A percentile compares a stretch with the other conserved stretches of the same genome.
Conservation (phyloP, 2,329 filamentous ascomycete species). For the Polychaeton citri region DNA sequence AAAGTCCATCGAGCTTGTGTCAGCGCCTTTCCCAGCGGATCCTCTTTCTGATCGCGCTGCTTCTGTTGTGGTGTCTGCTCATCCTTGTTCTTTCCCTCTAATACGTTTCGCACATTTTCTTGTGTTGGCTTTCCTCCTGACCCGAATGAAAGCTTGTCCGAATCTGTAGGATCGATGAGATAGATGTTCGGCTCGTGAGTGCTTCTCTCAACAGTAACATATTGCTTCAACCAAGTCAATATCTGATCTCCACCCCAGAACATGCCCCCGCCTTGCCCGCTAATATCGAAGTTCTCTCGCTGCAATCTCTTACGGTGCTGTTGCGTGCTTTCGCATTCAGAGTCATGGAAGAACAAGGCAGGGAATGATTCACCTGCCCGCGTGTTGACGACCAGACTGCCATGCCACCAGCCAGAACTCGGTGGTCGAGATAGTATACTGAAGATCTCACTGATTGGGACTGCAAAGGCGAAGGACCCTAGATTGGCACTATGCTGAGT, state of each 20-base stretch:
- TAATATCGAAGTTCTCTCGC: constrained; percentile 63
- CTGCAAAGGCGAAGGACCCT: constrained; percentile 79
- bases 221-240: constrained; percentile 75
- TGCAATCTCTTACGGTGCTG: constrained; percentile 80
- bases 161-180: constrained; percentile 71
- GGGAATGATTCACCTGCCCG: constrained; percentile 85
- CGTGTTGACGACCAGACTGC: constrained; percentile 86
- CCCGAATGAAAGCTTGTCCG: constrained; percentile 74
- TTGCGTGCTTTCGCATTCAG: constrained; percentile 90
- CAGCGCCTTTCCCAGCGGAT: constrained; percentile 82
- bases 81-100: constrained; percentile 24
- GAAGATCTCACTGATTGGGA: constrained; percentile 82
- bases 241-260: constrained; percentile 99
- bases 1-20: constrained; percentile 96
- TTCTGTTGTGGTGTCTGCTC: constrained; percentile 21
- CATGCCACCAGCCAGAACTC: constrained; percentile 96
- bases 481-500: constrained; percentile 57
- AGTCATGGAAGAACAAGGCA: constrained; percentile 93
- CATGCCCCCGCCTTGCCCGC: constrained; percentile 52
- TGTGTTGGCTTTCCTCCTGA: constrained; percentile 39
- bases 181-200: constrained; percentile 82
- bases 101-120: constrained; percentile 29
- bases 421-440: constrained; percentile 82
- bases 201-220: constrained; percentile 71
- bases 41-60: constrained; percentile 50